Evolutionary conservation across 225 moss, liverwort and hornwort genomes (phyloP).

Genomic region (Antitrichia curtipendula): DNA sequence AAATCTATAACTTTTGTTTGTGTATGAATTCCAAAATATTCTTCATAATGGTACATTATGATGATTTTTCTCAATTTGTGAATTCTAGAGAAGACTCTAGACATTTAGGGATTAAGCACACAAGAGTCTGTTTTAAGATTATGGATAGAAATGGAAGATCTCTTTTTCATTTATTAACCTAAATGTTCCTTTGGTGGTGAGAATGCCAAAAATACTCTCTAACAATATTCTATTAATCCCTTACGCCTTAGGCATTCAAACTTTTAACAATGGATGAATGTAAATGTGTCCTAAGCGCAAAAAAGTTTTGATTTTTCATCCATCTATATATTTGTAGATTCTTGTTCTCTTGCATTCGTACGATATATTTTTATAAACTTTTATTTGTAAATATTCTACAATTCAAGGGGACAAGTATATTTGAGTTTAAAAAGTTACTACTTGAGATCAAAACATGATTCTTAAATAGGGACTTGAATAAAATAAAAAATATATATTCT

Average conservation of each 20-base stretch:
- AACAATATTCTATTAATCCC: neutral
- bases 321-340: neutral
- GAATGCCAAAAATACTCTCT: neutral
- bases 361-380: neutral
- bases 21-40: no score
- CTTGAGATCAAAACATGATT: neutral
- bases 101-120: no score
- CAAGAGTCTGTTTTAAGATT: no score
- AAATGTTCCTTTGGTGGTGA: neutral
- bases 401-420: neutral
- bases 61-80: no score
- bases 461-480: no score
- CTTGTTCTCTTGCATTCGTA: neutral
- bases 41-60: no score
- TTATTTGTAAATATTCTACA: neutral
- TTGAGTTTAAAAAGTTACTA: rapidly evolving
- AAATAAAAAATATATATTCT: neutral
- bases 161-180: no score
- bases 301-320: neutral
- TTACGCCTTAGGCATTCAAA: neutral
- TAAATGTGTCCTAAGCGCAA: rapidly evolving
- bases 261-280: neutral
- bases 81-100: no score
- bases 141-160: neutral
- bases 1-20: no score